These are phyloP conservation scores for Xylaria sp. DNA, from an alignment of 2,329 filamentous ascomycete species.

Conservation along the genomic window DNA sequence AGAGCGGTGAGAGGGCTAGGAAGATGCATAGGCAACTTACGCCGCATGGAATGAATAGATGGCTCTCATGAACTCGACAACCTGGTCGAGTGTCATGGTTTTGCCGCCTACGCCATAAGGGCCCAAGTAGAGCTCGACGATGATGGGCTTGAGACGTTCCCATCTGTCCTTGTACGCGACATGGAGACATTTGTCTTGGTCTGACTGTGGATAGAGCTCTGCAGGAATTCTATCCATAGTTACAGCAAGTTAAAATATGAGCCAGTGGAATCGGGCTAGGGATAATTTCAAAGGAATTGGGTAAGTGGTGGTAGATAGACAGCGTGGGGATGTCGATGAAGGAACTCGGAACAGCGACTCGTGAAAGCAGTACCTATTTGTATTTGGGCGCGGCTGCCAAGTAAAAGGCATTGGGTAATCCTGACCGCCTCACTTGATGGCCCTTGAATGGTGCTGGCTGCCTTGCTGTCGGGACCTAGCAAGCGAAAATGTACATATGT, in stretches of 20 bases:
- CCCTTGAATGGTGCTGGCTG: not conserved
- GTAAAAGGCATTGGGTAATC: not conserved
- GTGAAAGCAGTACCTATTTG: not conserved
- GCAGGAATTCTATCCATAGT: conserved; percentile 4
- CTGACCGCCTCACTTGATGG: not conserved
- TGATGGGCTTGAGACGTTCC: conserved; percentile 15
- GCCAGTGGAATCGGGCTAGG: not conserved
- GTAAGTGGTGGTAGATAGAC: not conserved
- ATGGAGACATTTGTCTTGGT: conserved; percentile 10
- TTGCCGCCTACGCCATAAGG: conserved; percentile 1
- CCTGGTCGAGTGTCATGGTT: conserved; percentile 4
- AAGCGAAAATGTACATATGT: too few relatives aligned
- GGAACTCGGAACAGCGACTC: not conserved
- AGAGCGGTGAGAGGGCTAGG: too few relatives aligned
- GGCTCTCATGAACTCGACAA: conserved; percentile 20
- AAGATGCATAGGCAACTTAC: conserved; percentile 3
- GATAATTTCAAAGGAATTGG: not conserved
- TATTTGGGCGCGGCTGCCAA: not conserved
- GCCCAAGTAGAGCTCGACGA: conserved; percentile 18
- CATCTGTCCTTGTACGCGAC: conserved; percentile 15
- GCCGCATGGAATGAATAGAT: conserved; percentile 25
- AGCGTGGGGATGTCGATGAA: too few relatives aligned
- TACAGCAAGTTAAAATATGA: not conserved
- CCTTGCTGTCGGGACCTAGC: not conserved
- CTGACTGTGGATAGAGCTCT: conserved; percentile 9